These are phyloP conservation scores for Chaetomium olivaceum DNA, from an alignment of 2,329 filamentous ascomycete genomes.

Conservation along the genomic window DNA sequence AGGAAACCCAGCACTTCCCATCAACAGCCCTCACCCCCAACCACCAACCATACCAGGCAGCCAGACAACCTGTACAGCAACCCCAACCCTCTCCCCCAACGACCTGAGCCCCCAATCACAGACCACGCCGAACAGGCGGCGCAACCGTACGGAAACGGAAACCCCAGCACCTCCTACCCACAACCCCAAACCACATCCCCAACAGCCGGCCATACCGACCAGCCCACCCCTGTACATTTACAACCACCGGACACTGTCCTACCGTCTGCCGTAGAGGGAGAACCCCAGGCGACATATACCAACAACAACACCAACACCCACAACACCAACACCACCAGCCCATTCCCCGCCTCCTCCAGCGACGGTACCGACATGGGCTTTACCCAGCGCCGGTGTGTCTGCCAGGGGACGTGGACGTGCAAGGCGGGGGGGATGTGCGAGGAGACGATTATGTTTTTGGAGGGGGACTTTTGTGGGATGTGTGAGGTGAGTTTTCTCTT, in stretches of 20 bases:
- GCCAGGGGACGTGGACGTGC: neutral
- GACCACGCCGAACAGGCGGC: neutral
- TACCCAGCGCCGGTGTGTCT: neutral
- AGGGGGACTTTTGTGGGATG: neutral
- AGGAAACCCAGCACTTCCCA: neutral
- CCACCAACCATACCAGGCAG: neutral
- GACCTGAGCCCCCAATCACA: too few species aligned
- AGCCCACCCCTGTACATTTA: too few species aligned
- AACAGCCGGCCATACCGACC: too few species aligned
- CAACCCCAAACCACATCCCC: too few species aligned
- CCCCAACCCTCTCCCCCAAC: neutral
- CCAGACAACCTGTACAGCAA: neutral
- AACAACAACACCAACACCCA: too few species aligned
- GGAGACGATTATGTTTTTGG: slow-evolving; percentile 19
- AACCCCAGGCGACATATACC: too few species aligned
- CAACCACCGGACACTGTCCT: too few species aligned
- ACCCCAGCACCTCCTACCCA: too few species aligned
- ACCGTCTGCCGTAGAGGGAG: too few species aligned
- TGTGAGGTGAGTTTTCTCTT: neutral
- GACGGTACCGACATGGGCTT: too few species aligned
- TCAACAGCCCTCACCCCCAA: too few species aligned
- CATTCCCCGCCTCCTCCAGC: neutral
- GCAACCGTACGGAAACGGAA: neutral
- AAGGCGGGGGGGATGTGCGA: neutral
- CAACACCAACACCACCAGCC: neutral